These are phyloP conservation scores for Physcia stellaris DNA, from an alignment of 495 filamentous ascomycete genomes.

Conservation along the genomic window DNA sequence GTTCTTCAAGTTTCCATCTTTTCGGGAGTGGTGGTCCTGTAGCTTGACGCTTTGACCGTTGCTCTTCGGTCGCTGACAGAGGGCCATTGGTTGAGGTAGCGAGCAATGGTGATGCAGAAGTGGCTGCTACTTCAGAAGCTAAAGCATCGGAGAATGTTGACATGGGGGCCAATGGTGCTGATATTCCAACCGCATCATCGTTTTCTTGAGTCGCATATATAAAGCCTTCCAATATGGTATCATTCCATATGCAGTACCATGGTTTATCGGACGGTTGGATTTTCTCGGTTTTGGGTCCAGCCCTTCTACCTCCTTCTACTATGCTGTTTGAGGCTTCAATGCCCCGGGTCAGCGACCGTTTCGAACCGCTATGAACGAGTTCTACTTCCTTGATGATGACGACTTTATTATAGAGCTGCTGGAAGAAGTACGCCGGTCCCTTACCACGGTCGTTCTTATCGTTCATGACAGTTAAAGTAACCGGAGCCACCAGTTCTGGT, in stretches of 20 bases:
- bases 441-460: conserved; percentile 46
- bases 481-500: conserved; percentile 35
- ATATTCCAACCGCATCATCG: too few species aligned
- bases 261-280: conserved; percentile 50
- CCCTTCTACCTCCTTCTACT: background rate
- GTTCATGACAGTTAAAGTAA: conserved; percentile 44
- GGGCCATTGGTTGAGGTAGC: conserved; percentile 5
- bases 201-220: conserved; percentile 43
- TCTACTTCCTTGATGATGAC: conserved; percentile 54
- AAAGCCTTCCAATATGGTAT: conserved; percentile 66
- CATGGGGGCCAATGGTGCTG: too few species aligned
- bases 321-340: conserved; percentile 14
- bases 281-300: conserved; percentile 10
- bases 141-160: too few species aligned
- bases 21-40: too few species aligned
- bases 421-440: conserved; percentile 67
- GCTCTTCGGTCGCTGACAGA: conserved; percentile 3
- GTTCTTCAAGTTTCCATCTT: too few species aligned
- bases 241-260: conserved; percentile 85
- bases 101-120: conserved; percentile 2
- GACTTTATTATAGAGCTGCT: conserved; percentile 61
- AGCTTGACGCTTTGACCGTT: conserved; percentile 59
- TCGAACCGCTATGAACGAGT: conserved; percentile 21
- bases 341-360: conserved; percentile 15
- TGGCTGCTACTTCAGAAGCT: too few species aligned